Conservation (phyloP, 768 basidiomycete genomes). For the Fomitopsis pulvina region DNA sequence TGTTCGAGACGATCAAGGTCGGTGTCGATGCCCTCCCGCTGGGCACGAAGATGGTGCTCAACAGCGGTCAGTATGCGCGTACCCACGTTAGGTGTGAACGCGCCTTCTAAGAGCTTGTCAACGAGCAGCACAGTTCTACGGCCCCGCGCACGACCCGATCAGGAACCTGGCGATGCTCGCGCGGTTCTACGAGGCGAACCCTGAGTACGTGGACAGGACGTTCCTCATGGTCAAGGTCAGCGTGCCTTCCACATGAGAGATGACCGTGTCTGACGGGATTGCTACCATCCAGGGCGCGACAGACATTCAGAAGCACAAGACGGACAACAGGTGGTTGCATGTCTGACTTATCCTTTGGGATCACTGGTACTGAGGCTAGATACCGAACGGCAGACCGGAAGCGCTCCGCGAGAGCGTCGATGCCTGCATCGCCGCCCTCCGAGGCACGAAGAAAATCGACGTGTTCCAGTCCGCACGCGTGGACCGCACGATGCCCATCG, state of each 20-base stretch:
- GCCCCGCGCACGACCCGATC: conserved; percentile 26
- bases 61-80: conserved; percentile 33
- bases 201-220: conserved; percentile 36
- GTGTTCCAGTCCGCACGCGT: conserved; percentile 50
- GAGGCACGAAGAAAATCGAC: too few species aligned
- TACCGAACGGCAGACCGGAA: too few species aligned
- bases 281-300: too few species aligned
- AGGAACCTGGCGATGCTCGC: conserved; percentile 43
- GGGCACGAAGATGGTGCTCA: conserved; percentile 43
- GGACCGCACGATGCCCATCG: conserved; percentile 37
- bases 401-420: too few species aligned
- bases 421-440: too few species aligned
- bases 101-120: conserved; percentile 10
- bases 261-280: too few species aligned
- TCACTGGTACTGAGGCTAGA: too few species aligned
- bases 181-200: conserved; percentile 43
- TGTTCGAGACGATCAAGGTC: conserved; percentile 56
- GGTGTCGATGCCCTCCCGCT: conserved; percentile 36
- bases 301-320: too few species aligned
- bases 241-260: too few species aligned
- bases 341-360: too few species aligned
- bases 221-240: conserved; percentile 44
- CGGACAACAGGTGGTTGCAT: too few species aligned
- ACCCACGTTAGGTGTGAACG: not conserved
- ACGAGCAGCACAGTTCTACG: conserved; percentile 50